These are phyloP conservation scores for Krasilnikovozyma curviuscula DNA, from an alignment of 768 basidiomycete species.

Conservation along the genomic window DNA sequence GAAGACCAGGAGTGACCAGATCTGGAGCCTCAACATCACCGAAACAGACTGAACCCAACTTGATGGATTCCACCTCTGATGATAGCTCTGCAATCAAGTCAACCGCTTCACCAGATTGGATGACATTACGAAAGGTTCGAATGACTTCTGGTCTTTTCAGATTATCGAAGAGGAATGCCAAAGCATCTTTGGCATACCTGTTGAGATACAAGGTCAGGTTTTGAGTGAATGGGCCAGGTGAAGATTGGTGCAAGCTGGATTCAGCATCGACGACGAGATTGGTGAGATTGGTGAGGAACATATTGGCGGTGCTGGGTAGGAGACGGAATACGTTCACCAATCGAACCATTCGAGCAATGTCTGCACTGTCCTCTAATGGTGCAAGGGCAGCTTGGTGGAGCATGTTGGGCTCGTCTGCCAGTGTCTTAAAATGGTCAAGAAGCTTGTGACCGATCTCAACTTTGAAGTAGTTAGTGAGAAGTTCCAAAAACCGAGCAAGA, in stretches of 20 bases:
- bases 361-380: slow-evolving; percentile 67
- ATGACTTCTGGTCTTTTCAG: slow-evolving; percentile 61
- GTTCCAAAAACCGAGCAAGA: slow-evolving; percentile 73
- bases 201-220: slow-evolving; percentile 80
- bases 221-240: slow-evolving; percentile 75
- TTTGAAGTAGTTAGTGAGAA: slow-evolving; percentile 97
- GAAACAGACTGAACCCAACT: slow-evolving; percentile 27
- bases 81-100: slow-evolving; percentile 29
- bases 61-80: slow-evolving; percentile 19
- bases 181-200: slow-evolving; percentile 66
- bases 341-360: slow-evolving; percentile 80
- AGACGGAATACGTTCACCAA: slow-evolving; percentile 94
- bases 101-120: slow-evolving; percentile 60
- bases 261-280: slow-evolving; percentile 81
- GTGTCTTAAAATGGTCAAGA: slow-evolving; percentile 80
- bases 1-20: slow-evolving; percentile 48
- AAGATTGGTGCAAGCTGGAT: slow-evolving; percentile 72
- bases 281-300: slow-evolving; percentile 74
- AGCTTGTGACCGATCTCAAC: slow-evolving; percentile 97
- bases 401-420: slow-evolving; percentile 65
- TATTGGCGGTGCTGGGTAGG: slow-evolving; percentile 76
- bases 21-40: slow-evolving; percentile 26
- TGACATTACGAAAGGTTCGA: slow-evolving; percentile 62
- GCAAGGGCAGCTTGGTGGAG: slow-evolving; percentile 57
- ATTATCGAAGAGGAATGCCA: slow-evolving; percentile 63